Percentiles rank a stretch among this genome's conserved stretches.
Conservation (phyloP, 768 basidiomycete species). For the Termitomyces heimii region DNA sequence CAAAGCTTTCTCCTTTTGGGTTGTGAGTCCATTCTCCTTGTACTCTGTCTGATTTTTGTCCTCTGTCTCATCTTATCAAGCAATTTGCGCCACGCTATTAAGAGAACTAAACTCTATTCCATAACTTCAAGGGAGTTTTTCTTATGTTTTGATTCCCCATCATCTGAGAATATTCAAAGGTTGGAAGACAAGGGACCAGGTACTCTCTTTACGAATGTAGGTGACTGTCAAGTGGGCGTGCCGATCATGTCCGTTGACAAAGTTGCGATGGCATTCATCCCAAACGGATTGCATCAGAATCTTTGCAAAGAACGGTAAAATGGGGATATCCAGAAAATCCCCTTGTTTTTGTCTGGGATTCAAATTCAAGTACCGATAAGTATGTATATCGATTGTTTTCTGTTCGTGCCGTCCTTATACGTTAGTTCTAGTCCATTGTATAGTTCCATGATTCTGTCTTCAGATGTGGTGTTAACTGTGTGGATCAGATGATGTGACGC, state of each 20-base stretch:
- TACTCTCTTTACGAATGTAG: not conserved
- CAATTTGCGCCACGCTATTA: not conserved
- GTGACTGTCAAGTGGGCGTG: not conserved
- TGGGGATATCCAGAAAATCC: not conserved
- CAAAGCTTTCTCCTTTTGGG: not conserved
- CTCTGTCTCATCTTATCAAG: not conserved
- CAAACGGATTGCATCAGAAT: not conserved
- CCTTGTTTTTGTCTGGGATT: not conserved
- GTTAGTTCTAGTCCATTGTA: not conserved
- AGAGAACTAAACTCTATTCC: too few relatives aligned
- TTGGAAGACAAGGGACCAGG: not conserved
- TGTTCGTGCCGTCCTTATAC: too few relatives aligned
- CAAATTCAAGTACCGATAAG: too few relatives aligned
- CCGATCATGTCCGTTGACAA: conserved; percentile 4
- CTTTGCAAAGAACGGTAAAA: conserved; percentile 2
- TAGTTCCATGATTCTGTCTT: not conserved
- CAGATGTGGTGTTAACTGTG: not conserved
- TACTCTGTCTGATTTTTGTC: not conserved
- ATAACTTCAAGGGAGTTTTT: not conserved
- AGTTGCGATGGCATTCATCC: not conserved
- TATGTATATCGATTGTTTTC: not conserved
- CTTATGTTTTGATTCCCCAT: not conserved
- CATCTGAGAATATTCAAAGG: not conserved
- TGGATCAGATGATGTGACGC: not conserved
- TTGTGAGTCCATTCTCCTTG: not conserved